Evolutionary conservation across 192 early-diverging fungal genomes (phyloP).

Genomic region (Chytriomyces confervae): DNA sequence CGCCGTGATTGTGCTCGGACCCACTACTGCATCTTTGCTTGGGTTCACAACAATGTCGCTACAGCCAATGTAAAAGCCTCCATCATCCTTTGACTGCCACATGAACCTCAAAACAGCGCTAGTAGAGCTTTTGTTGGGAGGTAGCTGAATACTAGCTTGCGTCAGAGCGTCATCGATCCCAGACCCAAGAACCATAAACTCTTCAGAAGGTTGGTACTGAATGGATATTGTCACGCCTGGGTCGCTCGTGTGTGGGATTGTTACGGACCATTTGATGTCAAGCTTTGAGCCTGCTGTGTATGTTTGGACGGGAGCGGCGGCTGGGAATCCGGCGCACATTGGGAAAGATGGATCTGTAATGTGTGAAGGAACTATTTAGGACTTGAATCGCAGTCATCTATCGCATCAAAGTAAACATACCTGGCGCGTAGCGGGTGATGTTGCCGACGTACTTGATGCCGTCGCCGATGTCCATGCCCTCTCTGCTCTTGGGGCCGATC

Average conservation of each 20-base stretch:
- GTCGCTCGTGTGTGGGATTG: constrained; percentile 41
- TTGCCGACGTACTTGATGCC: constrained; percentile 47
- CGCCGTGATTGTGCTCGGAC: background rate
- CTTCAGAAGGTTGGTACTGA: constrained; percentile 30
- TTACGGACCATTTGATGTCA: constrained; percentile 41
- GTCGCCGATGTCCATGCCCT: constrained; percentile 40
- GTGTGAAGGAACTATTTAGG: too few species aligned
- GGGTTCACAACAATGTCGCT: constrained; percentile 43
- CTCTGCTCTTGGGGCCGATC: constrained; percentile 7
- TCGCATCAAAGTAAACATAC: constrained; percentile 39
- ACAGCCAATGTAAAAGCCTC: constrained; percentile 58
- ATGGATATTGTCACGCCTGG: constrained; percentile 50
- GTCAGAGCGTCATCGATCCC: constrained; percentile 41
- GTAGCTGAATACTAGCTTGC: constrained; percentile 36
- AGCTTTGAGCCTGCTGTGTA: constrained; percentile 41
- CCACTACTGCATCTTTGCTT: background rate
- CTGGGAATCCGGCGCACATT: constrained; percentile 32
- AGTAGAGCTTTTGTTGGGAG: constrained; percentile 41
- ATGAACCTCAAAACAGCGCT: constrained; percentile 54
- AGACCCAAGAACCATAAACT: constrained; percentile 34
- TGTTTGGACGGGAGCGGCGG: constrained; percentile 28
- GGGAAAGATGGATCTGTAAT: background rate
- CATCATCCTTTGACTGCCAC: constrained; percentile 53
- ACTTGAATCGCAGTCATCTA: constrained; percentile 27
- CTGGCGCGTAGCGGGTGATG: constrained; percentile 36